These are phyloP conservation scores for Vicia villosa DNA, from an alignment of 306 rosid genomes.

Conservation along the genomic window DNA sequence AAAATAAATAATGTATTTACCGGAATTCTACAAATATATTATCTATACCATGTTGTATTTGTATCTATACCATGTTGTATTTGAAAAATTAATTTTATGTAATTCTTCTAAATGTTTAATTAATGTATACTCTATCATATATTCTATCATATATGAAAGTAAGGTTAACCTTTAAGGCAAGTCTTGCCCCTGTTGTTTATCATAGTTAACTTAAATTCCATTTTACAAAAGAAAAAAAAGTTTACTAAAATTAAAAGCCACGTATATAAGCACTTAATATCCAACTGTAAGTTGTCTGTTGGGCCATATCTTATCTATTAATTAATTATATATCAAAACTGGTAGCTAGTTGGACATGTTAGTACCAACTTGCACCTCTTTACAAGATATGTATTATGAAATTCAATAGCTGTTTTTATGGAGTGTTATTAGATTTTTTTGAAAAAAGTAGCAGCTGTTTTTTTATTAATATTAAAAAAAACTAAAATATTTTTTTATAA, in stretches of 20 bases:
- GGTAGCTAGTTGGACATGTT: background rate
- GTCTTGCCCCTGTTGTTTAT: background rate
- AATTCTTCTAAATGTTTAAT: background rate
- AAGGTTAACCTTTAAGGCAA: background rate
- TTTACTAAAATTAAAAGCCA: constrained; percentile 33
- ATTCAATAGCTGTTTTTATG: no score
- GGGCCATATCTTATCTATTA: no score
- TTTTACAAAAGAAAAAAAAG: background rate
- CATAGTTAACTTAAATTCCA: background rate
- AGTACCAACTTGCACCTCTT: constrained; percentile 15
- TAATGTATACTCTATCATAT: background rate
- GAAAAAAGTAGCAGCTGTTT: no score
- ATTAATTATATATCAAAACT: background rate
- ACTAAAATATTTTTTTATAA: no score
- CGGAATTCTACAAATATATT: background rate
- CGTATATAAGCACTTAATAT: constrained; percentile 21
- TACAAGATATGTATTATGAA: background rate
- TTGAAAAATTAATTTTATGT: background rate
- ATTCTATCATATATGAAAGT: background rate
- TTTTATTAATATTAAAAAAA: no score
- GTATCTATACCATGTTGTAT: no score
- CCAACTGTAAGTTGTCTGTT: background rate
- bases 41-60: constrained; percentile 6
- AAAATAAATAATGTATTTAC: background rate
- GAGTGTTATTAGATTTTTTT: no score